Evolutionary conservation across 2,329 filamentous ascomycete species (phyloP), one percentile per base, ranked within the genome.

Genomic region (Colletotrichum higginsianum): DNA sequence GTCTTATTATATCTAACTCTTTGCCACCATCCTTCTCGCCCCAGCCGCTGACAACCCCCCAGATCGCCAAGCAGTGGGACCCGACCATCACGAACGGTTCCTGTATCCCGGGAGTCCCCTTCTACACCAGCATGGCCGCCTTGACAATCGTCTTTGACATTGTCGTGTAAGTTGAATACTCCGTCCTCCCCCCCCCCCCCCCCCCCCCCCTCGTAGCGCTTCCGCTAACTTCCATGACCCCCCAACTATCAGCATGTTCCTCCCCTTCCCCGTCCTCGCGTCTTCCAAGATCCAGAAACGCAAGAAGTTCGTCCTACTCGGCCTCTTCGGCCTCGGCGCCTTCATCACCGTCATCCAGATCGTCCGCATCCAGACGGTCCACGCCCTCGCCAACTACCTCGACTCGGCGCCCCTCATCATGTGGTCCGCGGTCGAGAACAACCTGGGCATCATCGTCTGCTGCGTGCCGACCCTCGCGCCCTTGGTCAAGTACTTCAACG

Each of bases 291-390:
- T 85, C 35, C 81, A 82, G 23, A 77, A 71, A 3, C 80, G 81
- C 52, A 84, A 83, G 58, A 86, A 86, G 77, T 61, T 83, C 12
- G 80, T 85, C 2, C 78, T 87, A 0, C 78, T 82, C 2, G 78
- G 78, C 12, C 78, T 87, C 46, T 87, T 87, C 74, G 81, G 80
- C 2, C 80, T 88, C 15, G 87, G 86, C 15, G 78, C 85, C 61
- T 88, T 88, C 78, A 82, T 87, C 60, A 86, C 84, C 11, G 74
- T 86, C 62, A 85, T 87, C 66, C 86, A 88, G 72, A 83, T 86
- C 71, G 81, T 88, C 72, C 86, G 86, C 30, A 85, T 88, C 67
- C 82, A 84, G 63, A 86, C 84, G 30, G 82, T 88, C 70, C 80
- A 80, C 49, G 80, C 79, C 5, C 82, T 87, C 4, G 74, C 76